Base-by-base conservation (phyloP, 148 eudicot species). In the Amaranthus hypochondriacus region DNA sequence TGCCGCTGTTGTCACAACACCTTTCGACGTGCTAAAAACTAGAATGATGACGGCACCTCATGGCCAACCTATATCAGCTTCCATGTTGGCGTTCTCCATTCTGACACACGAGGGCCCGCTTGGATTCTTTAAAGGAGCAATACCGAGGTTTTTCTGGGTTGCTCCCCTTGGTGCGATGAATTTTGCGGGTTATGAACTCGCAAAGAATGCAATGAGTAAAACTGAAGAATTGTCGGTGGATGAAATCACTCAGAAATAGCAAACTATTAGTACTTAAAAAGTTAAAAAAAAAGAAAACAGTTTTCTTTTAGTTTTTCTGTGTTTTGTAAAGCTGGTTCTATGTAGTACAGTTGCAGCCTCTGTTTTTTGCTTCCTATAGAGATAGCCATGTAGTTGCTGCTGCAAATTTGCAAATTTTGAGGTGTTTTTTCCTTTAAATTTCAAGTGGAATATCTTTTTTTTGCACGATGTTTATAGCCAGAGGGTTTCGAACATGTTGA, bases 151-250 rank as follows among this genome's bases (percentile, higher is more conserved):
- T 80, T 94, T 94, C 84, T 94, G 98, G 97, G 86, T 94, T 9
- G 97, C 96, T 44, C 97, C 98, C 1, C 82, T 93, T 3, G 98
- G 98, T 9, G 97, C 97, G 0, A 91, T 93, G 92, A 93, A 93
- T 75, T 93, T 91, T 71, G 97, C 97, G 0, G 98, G 97, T 48
- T 93, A 93, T 71, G 98, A 93, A 79, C 98, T 93, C 48, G 87
- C 89, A 44, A 91, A 78, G 75, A 91, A 91, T 76, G 92, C 98
- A 73, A 93, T 93, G 95, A 81, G 73, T 77, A 82, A 83, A 74
- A 79, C 63, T 7, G 86, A 86, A 52, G 97, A 88, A 74, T 55
- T 78, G 44, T 21, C 77, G 1, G 70, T 42, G 39, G 86, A 89
- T 11, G 87, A 79, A 78, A 47, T 68, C 60, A 66, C 82, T 28